These are phyloP conservation scores for Panus rudis DNA, from an alignment of 768 basidiomycete species.

Conservation along the genomic window DNA sequence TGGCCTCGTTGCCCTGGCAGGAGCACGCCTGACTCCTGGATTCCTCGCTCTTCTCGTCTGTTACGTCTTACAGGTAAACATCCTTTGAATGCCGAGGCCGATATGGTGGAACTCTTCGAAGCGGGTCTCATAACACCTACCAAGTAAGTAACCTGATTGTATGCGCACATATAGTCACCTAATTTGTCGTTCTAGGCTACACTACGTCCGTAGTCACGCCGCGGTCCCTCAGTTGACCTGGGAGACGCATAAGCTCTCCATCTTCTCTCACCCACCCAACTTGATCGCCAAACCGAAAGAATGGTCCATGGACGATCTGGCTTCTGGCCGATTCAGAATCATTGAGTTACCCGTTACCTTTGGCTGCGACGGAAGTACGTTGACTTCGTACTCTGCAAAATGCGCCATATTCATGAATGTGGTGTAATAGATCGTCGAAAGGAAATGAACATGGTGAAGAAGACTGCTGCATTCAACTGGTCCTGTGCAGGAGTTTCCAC, in stretches of 20 bases:
- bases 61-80: conserved; percentile 52
- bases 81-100: conserved; percentile 54
- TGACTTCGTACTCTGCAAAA: too few relatives aligned
- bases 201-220: conserved; percentile 45
- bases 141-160: conserved; percentile 6
- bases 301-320: conserved; percentile 28
- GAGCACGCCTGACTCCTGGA: conserved; percentile 31
- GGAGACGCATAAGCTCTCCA: conserved; percentile 19
- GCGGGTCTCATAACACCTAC: conserved; percentile 21
- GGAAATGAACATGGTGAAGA: conserved; percentile 56
- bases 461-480: conserved; percentile 52
- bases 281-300: conserved; percentile 8
- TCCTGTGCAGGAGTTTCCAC: conserved; percentile 45
- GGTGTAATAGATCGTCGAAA: conserved; percentile 38
- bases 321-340: conserved; percentile 39
- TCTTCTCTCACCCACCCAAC: conserved; percentile 5
- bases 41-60: conserved; percentile 32
- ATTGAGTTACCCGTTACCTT: conserved; percentile 49
- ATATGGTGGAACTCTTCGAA: conserved; percentile 36
- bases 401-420: background rate
- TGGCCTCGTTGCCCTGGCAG: conserved; percentile 2
- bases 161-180: background rate
- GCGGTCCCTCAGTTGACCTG: conserved; percentile 41
- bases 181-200: conserved; percentile 1
- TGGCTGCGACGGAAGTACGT: conserved; percentile 49